Percentiles rank a stretch among this genome's conserved stretches.
Evolutionary conservation across 352 stramenopile species (phyloP).

Genomic region (Globisporangium perplexum): DNA sequence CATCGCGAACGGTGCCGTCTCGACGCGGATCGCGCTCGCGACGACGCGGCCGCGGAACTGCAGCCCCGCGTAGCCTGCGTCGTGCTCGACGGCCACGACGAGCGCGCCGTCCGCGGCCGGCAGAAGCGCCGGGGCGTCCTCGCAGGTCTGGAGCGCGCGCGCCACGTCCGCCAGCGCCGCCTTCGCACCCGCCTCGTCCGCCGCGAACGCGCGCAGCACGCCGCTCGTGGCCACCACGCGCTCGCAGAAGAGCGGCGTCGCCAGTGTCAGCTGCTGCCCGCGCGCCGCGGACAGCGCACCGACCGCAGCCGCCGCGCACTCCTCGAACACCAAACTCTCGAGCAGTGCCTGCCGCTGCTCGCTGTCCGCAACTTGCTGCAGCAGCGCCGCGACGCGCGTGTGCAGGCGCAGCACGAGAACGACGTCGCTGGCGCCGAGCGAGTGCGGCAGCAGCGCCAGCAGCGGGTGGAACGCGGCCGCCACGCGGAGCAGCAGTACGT

Average conservation of each 20-base stretch:
- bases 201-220: slow-evolving; percentile 2
- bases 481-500: slow-evolving; percentile 12
- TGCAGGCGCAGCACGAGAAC: slow-evolving; percentile 10
- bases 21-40: slow-evolving; percentile 4
- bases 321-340: slow-evolving; percentile 10
- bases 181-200: slow-evolving; percentile 5
- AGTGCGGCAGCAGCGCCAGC: slow-evolving; percentile 10
- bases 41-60: not conserved
- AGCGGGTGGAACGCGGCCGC: slow-evolving; percentile 13
- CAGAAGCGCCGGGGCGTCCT: not conserved
- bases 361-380: not conserved
- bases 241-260: slow-evolving; percentile 8
- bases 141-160: slow-evolving; percentile 4
- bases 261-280: not conserved
- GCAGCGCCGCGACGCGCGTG: slow-evolving; percentile 1
- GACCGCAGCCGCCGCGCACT: not conserved
- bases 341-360: not conserved
- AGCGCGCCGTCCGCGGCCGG: slow-evolving; percentile 1
- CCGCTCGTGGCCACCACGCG: slow-evolving; percentile 4
- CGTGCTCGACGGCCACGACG: slow-evolving; percentile 12
- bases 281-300: slow-evolving; percentile 2
- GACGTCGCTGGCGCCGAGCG: too few species aligned
- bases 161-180: slow-evolving; percentile 7
- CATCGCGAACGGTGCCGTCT: not conserved
- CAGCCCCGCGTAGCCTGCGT: slow-evolving; percentile 9